Evolutionary conservation across 148 eudicot species (phyloP).

Genomic region (Oxyria digyna): DNA sequence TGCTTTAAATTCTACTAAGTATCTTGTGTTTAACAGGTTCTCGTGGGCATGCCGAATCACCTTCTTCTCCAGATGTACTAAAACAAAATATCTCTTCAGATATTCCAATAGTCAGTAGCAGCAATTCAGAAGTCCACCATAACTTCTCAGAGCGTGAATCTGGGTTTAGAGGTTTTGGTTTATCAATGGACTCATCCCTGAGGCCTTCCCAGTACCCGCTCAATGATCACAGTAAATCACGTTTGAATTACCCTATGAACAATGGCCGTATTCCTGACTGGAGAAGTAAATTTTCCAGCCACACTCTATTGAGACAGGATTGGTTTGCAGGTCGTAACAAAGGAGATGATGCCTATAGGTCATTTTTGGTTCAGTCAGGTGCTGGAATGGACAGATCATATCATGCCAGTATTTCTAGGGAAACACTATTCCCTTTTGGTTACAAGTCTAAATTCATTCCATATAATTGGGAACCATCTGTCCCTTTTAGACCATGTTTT

Average conservation of each 20-base stretch:
- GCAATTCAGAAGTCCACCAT: conserved; percentile 12
- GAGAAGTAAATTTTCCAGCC: conserved; percentile 24
- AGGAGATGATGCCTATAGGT: conserved; percentile 19
- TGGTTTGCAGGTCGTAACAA: conserved; percentile 16
- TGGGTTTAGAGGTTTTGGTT: conserved; percentile 15
- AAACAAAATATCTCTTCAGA: conserved; percentile 19
- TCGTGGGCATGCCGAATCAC: conserved; percentile 19
- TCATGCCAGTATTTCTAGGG: conserved; percentile 16
- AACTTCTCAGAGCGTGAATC: conserved; percentile 14
- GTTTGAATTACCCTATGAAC: conserved; percentile 10
- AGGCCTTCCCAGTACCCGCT: conserved; percentile 20
- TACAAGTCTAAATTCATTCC: conserved; percentile 25
- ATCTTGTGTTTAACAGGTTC: conserved; percentile 38
- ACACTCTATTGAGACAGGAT: conserved; percentile 21
- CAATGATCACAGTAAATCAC: conserved; percentile 17
- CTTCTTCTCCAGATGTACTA: conserved; percentile 17
- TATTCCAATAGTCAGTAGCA: conserved; percentile 14
- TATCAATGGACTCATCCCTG: conserved; percentile 13
- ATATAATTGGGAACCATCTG: conserved; percentile 81
- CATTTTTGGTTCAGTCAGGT: conserved; percentile 29
- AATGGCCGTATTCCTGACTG: conserved; percentile 15
- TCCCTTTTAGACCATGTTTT: conserved; percentile 59
- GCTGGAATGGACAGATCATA: conserved; percentile 22
- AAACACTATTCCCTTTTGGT: conserved; percentile 15
- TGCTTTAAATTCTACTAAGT: conserved; percentile 17